Evolutionary conservation across 352 stramenopile genomes (phyloP).

Genomic region (Globisporangium nagaii): DNA sequence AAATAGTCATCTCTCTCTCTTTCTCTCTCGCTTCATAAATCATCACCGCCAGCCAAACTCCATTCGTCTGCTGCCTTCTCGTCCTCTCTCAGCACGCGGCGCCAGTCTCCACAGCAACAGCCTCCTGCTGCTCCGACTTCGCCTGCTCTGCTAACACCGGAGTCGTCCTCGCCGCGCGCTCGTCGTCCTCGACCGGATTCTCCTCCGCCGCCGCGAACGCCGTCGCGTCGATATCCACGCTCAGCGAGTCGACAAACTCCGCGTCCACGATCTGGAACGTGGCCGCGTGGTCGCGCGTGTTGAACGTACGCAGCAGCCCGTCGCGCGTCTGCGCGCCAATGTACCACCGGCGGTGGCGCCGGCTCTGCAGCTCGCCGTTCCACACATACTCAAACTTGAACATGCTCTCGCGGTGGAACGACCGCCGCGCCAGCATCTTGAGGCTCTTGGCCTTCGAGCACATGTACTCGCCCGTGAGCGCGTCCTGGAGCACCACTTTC

Average conservation of each 20-base stretch:
- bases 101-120: background rate
- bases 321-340: slow-evolving; percentile 61
- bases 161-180: background rate
- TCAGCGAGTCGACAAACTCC: slow-evolving; percentile 39
- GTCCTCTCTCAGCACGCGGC: background rate
- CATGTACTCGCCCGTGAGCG: slow-evolving; percentile 30
- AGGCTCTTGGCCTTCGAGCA: slow-evolving; percentile 50
- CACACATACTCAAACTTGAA: slow-evolving; percentile 70
- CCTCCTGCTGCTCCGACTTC: background rate
- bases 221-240: slow-evolving; percentile 20
- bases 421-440: slow-evolving; percentile 30
- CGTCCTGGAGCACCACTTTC: slow-evolving; percentile 41
- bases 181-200: slow-evolving; percentile 12
- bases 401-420: slow-evolving; percentile 53
- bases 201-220: background rate
- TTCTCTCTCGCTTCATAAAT: slow-evolving; percentile 1
- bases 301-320: slow-evolving; percentile 58
- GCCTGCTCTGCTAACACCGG: background rate
- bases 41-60: background rate
- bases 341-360: slow-evolving; percentile 61
- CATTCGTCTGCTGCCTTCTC: background rate
- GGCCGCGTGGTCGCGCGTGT: slow-evolving; percentile 43
- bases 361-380: slow-evolving; percentile 66
- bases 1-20: background rate
- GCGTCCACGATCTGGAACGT: slow-evolving; percentile 62